phyloP scores from a whole-genome alignment of 352 stramenopile species.

The Globisporangium alternatum region DNA sequence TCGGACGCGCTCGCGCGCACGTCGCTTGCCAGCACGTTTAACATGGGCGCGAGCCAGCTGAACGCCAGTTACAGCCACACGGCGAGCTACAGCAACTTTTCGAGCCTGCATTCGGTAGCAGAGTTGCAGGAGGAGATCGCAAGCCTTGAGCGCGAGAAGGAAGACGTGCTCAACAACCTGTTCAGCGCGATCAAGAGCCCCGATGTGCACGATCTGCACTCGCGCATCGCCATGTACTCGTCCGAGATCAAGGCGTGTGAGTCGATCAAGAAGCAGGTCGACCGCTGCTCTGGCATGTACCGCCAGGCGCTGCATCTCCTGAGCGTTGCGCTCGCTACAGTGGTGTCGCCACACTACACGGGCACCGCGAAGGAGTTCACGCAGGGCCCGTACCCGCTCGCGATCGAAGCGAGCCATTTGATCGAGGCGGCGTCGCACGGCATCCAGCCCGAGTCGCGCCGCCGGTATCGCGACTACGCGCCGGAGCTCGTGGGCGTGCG shows the following conservation, averaged over 20 bases:
- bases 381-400: constrained; percentile 63
- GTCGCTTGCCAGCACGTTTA: constrained; percentile 29
- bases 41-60: not conserved
- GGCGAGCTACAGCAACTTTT: constrained; percentile 19
- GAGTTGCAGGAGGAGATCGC: constrained; percentile 59
- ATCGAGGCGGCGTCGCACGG: constrained; percentile 66
- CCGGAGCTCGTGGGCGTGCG: constrained; percentile 41
- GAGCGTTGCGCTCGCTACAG: constrained; percentile 61
- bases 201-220: constrained; percentile 66
- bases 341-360: constrained; percentile 71
- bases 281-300: constrained; percentile 67
- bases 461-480: constrained; percentile 68
- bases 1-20: constrained; percentile 61
- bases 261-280: constrained; percentile 73
- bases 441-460: constrained; percentile 74
- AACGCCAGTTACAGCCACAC: constrained; percentile 19
- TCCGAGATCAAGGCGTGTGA: constrained; percentile 79
- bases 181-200: constrained; percentile 57
- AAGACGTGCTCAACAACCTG: constrained; percentile 66
- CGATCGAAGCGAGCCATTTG: constrained; percentile 70
- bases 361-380: constrained; percentile 76
- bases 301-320: constrained; percentile 72
- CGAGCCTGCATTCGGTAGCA: constrained; percentile 24
- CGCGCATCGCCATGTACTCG: constrained; percentile 65
- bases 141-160: constrained; percentile 64